These are phyloP conservation scores for Fusarium sp. DNA, from an alignment of 2,329 filamentous ascomycete genomes.

Conservation along the genomic window DNA sequence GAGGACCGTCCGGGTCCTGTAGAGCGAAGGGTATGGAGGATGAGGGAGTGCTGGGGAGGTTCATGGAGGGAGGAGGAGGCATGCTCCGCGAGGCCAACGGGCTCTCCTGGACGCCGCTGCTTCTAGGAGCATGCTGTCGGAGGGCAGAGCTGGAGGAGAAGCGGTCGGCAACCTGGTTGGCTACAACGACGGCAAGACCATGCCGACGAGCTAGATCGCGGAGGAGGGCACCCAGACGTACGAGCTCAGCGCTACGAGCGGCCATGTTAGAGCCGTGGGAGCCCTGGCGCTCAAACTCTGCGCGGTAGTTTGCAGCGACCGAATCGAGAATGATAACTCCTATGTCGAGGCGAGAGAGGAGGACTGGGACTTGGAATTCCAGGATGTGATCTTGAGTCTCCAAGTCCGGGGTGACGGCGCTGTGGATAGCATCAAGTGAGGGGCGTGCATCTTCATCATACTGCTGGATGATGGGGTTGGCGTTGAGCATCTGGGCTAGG, in stretches of 20 bases:
- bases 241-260: constrained; percentile 80
- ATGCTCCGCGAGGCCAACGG: constrained; percentile 63
- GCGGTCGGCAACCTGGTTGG: constrained; percentile 95
- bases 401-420: constrained; percentile 86
- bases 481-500: constrained; percentile 80
- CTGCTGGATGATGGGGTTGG: constrained; percentile 70
- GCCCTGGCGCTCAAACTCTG: constrained; percentile 79
- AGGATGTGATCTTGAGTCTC: constrained; percentile 97
- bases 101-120: constrained; percentile 56
- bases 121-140: constrained; percentile 37
- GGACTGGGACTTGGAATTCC: constrained; percentile 89
- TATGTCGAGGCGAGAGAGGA: constrained; percentile 79
- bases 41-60: constrained; percentile 51
- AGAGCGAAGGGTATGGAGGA: constrained; percentile 54
- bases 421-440: constrained; percentile 81
- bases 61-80: constrained; percentile 46
- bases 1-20: constrained; percentile 46
- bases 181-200: constrained; percentile 86
- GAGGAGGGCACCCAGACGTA: constrained; percentile 80
- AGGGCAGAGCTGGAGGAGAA: constrained; percentile 61
- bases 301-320: constrained; percentile 94
- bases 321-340: constrained; percentile 91
- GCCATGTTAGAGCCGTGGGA: constrained; percentile 72
- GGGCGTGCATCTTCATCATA: constrained; percentile 54
- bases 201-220: constrained; percentile 80